Conservation (phyloP, 768 basidiomycete species). For the Lactifluus hygrophoroides region DNA sequence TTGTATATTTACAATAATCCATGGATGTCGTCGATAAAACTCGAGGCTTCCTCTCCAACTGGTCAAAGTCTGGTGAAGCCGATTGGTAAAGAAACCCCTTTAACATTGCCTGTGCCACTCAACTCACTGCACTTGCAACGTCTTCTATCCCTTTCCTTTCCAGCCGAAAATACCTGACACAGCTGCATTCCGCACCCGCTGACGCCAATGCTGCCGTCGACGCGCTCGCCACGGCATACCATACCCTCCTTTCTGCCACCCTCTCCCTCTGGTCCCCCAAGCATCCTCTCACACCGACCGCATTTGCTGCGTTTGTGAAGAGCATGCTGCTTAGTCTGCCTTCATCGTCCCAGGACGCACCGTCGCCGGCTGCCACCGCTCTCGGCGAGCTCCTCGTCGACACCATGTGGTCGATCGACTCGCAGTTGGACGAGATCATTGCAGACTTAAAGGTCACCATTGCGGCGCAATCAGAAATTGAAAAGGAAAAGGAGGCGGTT, state of each 20-base stretch:
- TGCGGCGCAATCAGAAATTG: constrained; percentile 7
- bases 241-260: constrained; percentile 54
- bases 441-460: constrained; percentile 40
- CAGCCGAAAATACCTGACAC: constrained; percentile 55
- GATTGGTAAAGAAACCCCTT: too few relatives aligned
- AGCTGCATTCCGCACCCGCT: constrained; percentile 50
- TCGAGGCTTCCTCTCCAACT: constrained; percentile 14
- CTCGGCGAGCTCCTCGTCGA: constrained; percentile 70
- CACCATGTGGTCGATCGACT: constrained; percentile 74
- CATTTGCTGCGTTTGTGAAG: constrained; percentile 56
- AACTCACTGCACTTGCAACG: too few relatives aligned
- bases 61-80: constrained; percentile 15
- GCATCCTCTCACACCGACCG: constrained; percentile 37
- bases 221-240: constrained; percentile 56
- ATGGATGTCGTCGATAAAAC: constrained; percentile 17
- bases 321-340: constrained; percentile 54
- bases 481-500: constrained; percentile 7
- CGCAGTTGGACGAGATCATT: constrained; percentile 63
- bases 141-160: neutral
- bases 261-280: constrained; percentile 48
- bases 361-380: constrained; percentile 33
- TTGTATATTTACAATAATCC: neutral
- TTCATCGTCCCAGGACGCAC: constrained; percentile 44
- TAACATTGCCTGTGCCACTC: too few relatives aligned
- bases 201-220: constrained; percentile 45